Percentiles rank a stretch among this genome's conserved stretches.
Conservation (phyloP, 1,284 basidiomycete genomes). For the Sanguinoderma infundibulare region DNA sequence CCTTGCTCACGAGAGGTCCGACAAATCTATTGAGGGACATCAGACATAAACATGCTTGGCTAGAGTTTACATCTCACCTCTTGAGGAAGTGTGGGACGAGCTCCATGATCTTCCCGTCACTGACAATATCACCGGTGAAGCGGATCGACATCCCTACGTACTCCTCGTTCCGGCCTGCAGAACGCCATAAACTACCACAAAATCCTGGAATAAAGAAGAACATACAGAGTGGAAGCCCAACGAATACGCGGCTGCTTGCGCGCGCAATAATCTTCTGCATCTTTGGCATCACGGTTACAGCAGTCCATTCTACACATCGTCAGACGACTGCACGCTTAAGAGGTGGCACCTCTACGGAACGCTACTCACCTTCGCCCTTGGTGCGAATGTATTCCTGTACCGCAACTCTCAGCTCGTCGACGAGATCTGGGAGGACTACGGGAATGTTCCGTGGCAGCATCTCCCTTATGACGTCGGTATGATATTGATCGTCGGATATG, state of each 20-base stretch:
- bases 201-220: background rate
- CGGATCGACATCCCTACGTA: constrained; percentile 26
- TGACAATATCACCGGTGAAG: constrained; percentile 9
- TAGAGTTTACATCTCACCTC: constrained; percentile 26
- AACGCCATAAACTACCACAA: background rate
- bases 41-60: background rate
- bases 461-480: constrained; percentile 31
- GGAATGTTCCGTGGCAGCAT: constrained; percentile 31
- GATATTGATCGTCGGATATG: constrained; percentile 30
- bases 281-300: constrained; percentile 13
- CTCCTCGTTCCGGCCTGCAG: constrained; percentile 26
- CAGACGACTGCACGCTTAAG: too few relatives aligned
- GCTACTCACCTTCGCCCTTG: constrained; percentile 23
- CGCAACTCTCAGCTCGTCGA: constrained; percentile 32
- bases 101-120: constrained; percentile 15
- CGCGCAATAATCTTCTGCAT: constrained; percentile 31
- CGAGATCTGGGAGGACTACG: constrained; percentile 28
- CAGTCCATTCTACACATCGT: constrained; percentile 28
- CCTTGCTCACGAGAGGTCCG: background rate
- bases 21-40: background rate
- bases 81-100: constrained; percentile 35
- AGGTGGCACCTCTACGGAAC: background rate
- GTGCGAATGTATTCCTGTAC: constrained; percentile 25
- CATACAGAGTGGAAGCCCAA: constrained; percentile 34
- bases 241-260: constrained; percentile 33